Conservation (phyloP, 192 early-diverging fungal species). For the Coemansia sp. region DNA sequence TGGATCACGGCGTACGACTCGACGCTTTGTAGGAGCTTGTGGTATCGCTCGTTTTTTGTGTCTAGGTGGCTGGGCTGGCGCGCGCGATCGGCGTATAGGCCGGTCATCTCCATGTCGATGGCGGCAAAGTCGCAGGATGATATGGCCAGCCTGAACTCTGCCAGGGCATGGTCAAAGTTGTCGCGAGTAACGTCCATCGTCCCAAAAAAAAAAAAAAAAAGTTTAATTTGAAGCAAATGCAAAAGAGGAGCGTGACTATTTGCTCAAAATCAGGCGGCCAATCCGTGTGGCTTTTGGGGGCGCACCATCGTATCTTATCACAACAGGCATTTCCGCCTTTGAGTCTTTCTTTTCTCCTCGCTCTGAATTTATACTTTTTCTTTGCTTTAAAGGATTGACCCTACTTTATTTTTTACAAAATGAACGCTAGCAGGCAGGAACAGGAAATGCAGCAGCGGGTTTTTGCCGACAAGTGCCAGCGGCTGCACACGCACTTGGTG, state of each 20-base stretch:
- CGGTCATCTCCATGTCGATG: slow-evolving; percentile 53
- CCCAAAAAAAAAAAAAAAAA: not conserved
- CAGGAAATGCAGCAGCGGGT: slow-evolving; percentile 59
- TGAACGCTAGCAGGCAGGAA: slow-evolving; percentile 23
- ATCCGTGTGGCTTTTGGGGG: not conserved
- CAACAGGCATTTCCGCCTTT: not conserved
- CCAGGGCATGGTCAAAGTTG: slow-evolving; percentile 30
- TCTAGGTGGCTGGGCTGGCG: slow-evolving; percentile 46
- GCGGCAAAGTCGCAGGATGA: slow-evolving; percentile 39
- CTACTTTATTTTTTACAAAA: not conserved
- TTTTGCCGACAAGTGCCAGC: slow-evolving; percentile 73
- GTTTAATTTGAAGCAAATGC: not conserved
- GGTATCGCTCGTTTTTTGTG: slow-evolving; percentile 58
- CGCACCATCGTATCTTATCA: not conserved
- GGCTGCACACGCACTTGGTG: slow-evolving; percentile 66
- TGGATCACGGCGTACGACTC: slow-evolving; percentile 65
- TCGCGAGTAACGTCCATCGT: slow-evolving; percentile 41
- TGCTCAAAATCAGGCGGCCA: not conserved
- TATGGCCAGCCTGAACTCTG: slow-evolving; percentile 27
- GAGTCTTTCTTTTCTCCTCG: not conserved
- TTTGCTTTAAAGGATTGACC: not conserved
- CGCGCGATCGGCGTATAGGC: slow-evolving; percentile 33
- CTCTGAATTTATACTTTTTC: not conserved
- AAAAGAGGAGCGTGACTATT: not conserved
- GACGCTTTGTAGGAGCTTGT: slow-evolving; percentile 55